A percentile compares a stretch with the other conserved stretches of the same genome.
Evolutionary conservation across 2,329 filamentous ascomycete genomes (phyloP).

Genomic region (Zymoseptoria crescenta): DNA sequence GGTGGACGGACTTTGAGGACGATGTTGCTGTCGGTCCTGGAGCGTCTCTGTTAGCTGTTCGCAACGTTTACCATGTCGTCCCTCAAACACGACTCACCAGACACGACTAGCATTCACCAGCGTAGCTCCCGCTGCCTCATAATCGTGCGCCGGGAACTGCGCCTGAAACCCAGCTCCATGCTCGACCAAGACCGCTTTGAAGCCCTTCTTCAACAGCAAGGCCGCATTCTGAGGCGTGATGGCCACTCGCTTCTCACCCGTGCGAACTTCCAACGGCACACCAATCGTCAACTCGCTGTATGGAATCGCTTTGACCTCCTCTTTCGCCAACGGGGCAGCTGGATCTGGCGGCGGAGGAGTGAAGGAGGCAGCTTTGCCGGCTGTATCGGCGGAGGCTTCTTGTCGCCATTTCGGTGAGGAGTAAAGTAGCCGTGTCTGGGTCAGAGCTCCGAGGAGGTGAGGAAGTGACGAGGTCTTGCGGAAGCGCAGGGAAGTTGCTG

Average conservation of each 20-base stretch:
- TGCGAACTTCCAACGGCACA: constrained; percentile 69
- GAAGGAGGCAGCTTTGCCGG: constrained; percentile 3
- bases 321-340: constrained; percentile 6
- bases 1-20: constrained; percentile 78
- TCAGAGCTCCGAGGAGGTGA: constrained; percentile 6
- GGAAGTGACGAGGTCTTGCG: constrained; percentile 2
- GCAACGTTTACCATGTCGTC: not conserved
- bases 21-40: constrained; percentile 57
- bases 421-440: constrained; percentile 16
- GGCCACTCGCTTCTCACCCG: constrained; percentile 73
- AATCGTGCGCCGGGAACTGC: constrained; percentile 69
- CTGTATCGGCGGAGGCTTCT: constrained; percentile 12
- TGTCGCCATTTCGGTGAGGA: constrained; percentile 12
- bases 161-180: constrained; percentile 70
- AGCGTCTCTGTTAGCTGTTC: not conserved
- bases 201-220: constrained; percentile 78
- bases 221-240: constrained; percentile 78
- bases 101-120: constrained; percentile 62
- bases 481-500: not conserved
- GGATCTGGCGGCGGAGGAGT: constrained; percentile 3
- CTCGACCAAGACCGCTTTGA: constrained; percentile 68
- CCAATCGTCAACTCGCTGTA: constrained; percentile 69
- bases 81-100: constrained; percentile 41
- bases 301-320: constrained; percentile 38
- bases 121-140: constrained; percentile 69